A percentile compares a stretch with the other conserved stretches of the same genome.
Conservation (phyloP, 768 basidiomycete genomes). For the Boletus reticulatus region DNA sequence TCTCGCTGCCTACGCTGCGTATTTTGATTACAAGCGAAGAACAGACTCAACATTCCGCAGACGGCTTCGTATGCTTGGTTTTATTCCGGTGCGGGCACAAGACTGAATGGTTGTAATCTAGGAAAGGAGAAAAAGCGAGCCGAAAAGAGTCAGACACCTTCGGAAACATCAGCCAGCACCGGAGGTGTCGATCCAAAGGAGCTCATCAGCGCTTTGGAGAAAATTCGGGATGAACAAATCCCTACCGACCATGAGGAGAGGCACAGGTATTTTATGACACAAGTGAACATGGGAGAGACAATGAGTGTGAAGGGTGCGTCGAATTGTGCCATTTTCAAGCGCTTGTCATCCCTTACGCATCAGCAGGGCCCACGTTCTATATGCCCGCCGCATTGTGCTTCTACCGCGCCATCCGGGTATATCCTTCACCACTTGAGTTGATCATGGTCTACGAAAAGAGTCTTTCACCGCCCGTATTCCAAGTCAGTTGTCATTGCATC, state of each 20-base stretch:
- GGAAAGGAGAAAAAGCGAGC: slow-evolving; percentile 93
- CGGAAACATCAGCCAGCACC: slow-evolving; percentile 26
- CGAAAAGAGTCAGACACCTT: slow-evolving; percentile 58
- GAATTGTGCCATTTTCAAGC: not conserved
- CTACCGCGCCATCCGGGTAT: slow-evolving; percentile 91
- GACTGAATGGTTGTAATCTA: slow-evolving; percentile 31
- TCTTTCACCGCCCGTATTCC: slow-evolving; percentile 76
- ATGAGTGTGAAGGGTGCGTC: slow-evolving; percentile 66
- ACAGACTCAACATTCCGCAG: slow-evolving; percentile 87
- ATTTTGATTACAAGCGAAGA: slow-evolving; percentile 94
- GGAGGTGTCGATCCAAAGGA: slow-evolving; percentile 46
- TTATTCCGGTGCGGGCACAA: not conserved
- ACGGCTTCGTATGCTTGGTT: slow-evolving; percentile 66
- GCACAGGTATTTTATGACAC: slow-evolving; percentile 90
- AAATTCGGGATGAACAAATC: slow-evolving; percentile 64
- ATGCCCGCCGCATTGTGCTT: slow-evolving; percentile 85
- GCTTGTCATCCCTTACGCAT: not conserved
- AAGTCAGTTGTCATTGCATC: slow-evolving; percentile 41
- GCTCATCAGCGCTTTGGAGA: slow-evolving; percentile 61
- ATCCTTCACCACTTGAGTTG: slow-evolving; percentile 92
- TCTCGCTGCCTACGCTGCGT: slow-evolving; percentile 78
- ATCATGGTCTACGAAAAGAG: slow-evolving; percentile 95
- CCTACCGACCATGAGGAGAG: slow-evolving; percentile 71
- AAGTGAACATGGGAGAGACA: slow-evolving; percentile 86
- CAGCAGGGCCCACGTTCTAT: slow-evolving; percentile 70